phyloP scores from a whole-genome alignment of 1,139 yeast genomes.

The Arxiozyma bovina region DNA sequence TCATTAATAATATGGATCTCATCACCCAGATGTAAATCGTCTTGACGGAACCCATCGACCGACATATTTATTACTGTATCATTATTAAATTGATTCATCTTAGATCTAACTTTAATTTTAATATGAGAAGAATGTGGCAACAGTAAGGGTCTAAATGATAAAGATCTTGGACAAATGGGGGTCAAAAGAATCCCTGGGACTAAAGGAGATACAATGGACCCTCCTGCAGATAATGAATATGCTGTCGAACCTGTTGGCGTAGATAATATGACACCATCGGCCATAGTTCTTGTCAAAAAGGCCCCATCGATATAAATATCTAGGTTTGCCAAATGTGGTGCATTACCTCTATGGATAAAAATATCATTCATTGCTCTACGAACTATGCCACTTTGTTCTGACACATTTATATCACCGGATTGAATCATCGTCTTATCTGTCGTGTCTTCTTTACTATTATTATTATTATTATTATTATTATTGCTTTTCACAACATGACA shows the following conservation, averaged over 20 bases:
- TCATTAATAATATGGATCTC: constrained; percentile 63
- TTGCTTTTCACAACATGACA: constrained; percentile 51
- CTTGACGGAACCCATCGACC: constrained; percentile 74
- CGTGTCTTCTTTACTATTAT: too few relatives aligned
- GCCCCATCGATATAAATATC: constrained; percentile 77
- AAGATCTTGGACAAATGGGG: constrained; percentile 83
- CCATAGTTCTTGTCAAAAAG: constrained; percentile 79
- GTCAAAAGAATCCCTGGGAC: constrained; percentile 77
- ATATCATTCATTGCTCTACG: constrained; percentile 88
- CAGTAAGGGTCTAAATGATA: constrained; percentile 81
- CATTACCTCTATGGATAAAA: constrained; percentile 76
- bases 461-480: neutral
- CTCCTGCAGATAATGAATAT: constrained; percentile 82
- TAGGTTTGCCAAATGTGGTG: constrained; percentile 75
- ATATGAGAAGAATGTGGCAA: constrained; percentile 68
- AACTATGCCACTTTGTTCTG: constrained; percentile 10
- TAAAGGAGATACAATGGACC: constrained; percentile 83
- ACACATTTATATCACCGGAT: neutral
- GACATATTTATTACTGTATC: constrained; percentile 46
- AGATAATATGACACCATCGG: constrained; percentile 77
- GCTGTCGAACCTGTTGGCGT: constrained; percentile 97
- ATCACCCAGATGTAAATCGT: constrained; percentile 63
- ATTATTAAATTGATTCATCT: constrained; percentile 30
- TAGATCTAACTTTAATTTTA: constrained; percentile 48
- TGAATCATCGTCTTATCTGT: constrained; percentile 12